Conservation (phyloP, 257 asterid genomes). For the Ballota nigra region DNA sequence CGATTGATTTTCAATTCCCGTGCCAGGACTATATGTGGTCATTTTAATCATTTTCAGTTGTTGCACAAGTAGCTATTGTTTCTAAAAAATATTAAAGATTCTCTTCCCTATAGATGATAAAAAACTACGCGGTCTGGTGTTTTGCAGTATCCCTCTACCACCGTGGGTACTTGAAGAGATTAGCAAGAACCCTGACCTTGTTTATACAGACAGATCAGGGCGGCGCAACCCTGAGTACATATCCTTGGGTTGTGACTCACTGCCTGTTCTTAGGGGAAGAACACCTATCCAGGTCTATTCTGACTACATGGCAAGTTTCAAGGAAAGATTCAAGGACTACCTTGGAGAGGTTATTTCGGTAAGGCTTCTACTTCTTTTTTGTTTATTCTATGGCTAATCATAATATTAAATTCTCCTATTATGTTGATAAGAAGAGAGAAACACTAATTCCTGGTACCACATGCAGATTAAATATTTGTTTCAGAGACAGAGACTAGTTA, state of each 20-base stretch:
- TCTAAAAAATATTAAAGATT: neutral
- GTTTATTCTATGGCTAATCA: neutral
- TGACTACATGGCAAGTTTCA: slow-evolving; percentile 80
- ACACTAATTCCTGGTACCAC: neutral
- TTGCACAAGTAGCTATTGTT: neutral
- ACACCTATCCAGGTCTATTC: slow-evolving; percentile 90
- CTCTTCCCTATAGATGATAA: neutral
- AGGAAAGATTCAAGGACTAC: slow-evolving; percentile 61
- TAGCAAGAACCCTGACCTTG: slow-evolving; percentile 80
- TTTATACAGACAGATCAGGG: slow-evolving; percentile 84
- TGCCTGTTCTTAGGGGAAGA: slow-evolving; percentile 87
- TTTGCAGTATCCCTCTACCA: slow-evolving; percentile 84
- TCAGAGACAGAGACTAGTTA: too few species aligned
- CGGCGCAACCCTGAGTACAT: slow-evolving; percentile 87
- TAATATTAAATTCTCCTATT: neutral
- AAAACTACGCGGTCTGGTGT: neutral
- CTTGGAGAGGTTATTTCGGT: slow-evolving; percentile 74
- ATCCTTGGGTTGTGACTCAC: slow-evolving; percentile 78
- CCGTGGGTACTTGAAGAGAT: slow-evolving; percentile 98
- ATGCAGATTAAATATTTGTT: neutral
- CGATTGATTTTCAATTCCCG: neutral
- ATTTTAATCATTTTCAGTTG: neutral
- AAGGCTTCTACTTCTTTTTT: slow-evolving; percentile 26
- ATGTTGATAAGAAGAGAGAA: neutral
- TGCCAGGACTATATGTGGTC: neutral